These are phyloP conservation scores for Globisporangium spinosum DNA, from an alignment of 352 stramenopile species.

Conservation along the genomic window DNA sequence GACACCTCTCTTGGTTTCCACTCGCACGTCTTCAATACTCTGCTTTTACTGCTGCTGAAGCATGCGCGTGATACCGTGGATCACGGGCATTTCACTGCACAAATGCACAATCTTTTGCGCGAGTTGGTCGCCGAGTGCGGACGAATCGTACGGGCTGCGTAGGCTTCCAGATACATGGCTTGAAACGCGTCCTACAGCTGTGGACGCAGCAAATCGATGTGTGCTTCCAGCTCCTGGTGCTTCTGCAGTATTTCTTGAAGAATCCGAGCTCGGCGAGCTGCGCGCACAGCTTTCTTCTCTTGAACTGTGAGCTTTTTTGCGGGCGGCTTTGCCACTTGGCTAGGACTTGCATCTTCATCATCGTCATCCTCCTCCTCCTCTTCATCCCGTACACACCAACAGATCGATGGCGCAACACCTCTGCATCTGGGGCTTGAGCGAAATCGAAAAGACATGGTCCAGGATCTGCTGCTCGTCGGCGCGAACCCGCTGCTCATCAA, in stretches of 20 bases:
- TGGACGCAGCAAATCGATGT: constrained; percentile 24
- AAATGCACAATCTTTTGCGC: constrained; percentile 26
- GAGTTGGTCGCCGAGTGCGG: constrained; percentile 24
- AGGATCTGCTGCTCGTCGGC: constrained; percentile 53
- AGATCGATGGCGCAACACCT: constrained; percentile 64
- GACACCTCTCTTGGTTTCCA: constrained; percentile 18
- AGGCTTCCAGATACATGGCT: constrained; percentile 24
- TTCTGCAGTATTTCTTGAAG: constrained; percentile 17
- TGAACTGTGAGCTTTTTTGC: constrained; percentile 6
- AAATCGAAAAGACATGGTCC: constrained; percentile 48
- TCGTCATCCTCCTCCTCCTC: constrained; percentile 10
- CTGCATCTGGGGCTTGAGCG: constrained; percentile 50
- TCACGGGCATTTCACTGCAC: constrained; percentile 39
- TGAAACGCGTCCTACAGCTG: constrained; percentile 35
- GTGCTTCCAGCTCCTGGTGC: constrained; percentile 8
- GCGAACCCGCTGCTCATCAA: constrained; percentile 58
- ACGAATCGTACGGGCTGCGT: constrained; percentile 30
- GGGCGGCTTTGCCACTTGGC: neutral
- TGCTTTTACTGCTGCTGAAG: neutral
- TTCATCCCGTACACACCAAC: neutral
- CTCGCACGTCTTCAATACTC: neutral
- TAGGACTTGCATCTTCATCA: constrained; percentile 9
- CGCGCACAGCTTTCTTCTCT: constrained; percentile 16
- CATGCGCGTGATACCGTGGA: constrained; percentile 34
- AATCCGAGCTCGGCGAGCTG: constrained; percentile 3